Percentiles rank a stretch among this genome's conserved stretches.
Conservation (phyloP, 257 asterid species). For the Cinchona pubescens region DNA sequence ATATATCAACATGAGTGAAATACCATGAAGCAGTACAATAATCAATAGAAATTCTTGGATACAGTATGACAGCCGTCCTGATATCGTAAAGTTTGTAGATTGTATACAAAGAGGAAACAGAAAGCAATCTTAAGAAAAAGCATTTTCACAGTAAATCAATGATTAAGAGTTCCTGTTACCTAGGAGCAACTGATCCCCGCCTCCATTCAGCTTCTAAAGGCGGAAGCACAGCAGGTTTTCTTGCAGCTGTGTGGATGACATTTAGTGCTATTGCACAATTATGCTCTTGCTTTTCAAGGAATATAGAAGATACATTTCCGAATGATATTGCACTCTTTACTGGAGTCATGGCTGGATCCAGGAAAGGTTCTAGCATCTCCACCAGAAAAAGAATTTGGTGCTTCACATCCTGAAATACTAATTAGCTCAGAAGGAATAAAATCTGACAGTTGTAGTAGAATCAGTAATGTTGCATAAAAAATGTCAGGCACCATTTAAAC, state of each 20-base stretch:
- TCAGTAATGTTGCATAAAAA: not conserved
- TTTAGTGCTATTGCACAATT: constrained; percentile 70
- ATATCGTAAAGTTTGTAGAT: not conserved
- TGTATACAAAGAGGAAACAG: not conserved
- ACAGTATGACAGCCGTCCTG: not conserved
- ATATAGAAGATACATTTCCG: constrained; percentile 68
- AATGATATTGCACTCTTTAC: constrained; percentile 75
- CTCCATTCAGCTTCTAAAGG: constrained; percentile 94
- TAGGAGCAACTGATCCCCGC: constrained; percentile 86
- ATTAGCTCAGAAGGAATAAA: constrained; percentile 17
- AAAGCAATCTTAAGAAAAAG: not conserved
- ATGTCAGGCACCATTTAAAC: not conserved
- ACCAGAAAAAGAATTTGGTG: constrained; percentile 77
- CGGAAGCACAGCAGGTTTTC: constrained; percentile 73
- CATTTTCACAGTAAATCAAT: not conserved
- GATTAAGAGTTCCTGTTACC: constrained; percentile 40
- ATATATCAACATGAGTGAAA: constrained; percentile 27
- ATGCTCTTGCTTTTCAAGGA: constrained; percentile 64
- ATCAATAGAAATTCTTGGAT: not conserved
- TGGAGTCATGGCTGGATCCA: constrained; percentile 86
- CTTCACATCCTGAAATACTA: constrained; percentile 68
- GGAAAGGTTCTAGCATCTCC: constrained; percentile 94
- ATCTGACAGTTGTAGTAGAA: constrained; percentile 18
- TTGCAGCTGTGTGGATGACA: constrained; percentile 67
- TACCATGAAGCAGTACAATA: constrained; percentile 14